Evolutionary conservation across 225 moss, liverwort and hornwort species (phyloP), one percentile per base, ranked within the genome.

Genomic region (Asterella californica): DNA sequence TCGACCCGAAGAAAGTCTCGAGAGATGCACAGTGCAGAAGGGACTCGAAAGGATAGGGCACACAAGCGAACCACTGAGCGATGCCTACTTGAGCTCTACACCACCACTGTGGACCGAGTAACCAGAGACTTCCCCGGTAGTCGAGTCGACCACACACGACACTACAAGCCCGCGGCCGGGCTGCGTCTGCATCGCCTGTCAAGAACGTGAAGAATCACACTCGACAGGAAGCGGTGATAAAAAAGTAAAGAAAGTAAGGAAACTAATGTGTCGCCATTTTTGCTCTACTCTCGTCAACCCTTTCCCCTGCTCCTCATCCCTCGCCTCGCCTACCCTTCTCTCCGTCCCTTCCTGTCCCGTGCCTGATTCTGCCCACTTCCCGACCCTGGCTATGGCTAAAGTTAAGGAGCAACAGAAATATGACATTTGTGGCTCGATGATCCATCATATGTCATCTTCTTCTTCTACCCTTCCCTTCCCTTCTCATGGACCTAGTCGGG

Each of bases 311-410:
- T 68, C 76, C 61, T 67, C 84, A 77, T 65, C 81, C 29, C 72
- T 79, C 62, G 52, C 66, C 79, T 50, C 70, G 61, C 64, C 75
- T 46, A 66, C 76, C 66, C 24, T 76, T 71, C 57, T 38, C 79
- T 79, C 85, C 74, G 25, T 71, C 78, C 78, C 75, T 15, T 54
- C 57, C 76, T 74, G 45, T 77, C 76, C 32, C 50, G 53, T 33
- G 52, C 50, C 74, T 52, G 74, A 50, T 74, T 52, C 74, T 74
- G 74, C 79, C 55, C 50, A 57, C 74, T 78, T 60, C 72, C 80
- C 65, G 60, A 61, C 42, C 85, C 85, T 77, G 79, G 82, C 74
- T 74, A 74, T 74, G 74, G 74, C 82, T 76, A 82, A 80, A 72
- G 77, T 76, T 64, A 80, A 80, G 49, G 72, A 42, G 74, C 74